Evolutionary conservation across 2,329 filamentous ascomycete species (phyloP), one percentile per base, ranked within the genome.

Genomic region (Aspergillus sclerotialis): DNA sequence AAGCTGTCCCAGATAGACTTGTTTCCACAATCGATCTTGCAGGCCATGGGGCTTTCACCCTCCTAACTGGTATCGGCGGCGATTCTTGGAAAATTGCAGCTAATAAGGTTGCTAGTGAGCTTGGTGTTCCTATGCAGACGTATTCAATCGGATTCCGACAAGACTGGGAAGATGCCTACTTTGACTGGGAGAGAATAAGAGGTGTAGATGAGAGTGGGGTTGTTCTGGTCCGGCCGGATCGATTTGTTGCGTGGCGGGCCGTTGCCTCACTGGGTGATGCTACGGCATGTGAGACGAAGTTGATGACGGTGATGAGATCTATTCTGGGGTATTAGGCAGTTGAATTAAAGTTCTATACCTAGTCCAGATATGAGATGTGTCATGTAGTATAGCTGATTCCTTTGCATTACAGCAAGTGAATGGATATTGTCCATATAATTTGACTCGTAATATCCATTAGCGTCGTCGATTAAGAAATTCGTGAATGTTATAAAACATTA

Each of bases 101-200:
- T 0, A 36, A 39, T 3, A 48, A 45, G 3, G 64, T 72, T 2
- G 42, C 51, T 0, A 43, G 54, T 12, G 42, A 53, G 6, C 46
- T 73, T 1, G 67, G 64, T 0, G 50, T 80, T 0, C 53, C 62
- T 6, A 61, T 82, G 18, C 63, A 61, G 3, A 63, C 57, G 1
- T 68, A 73, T 39, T 65, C 63, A 3, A 73, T 82, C 42, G 78
- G 78, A 0, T 76, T 67, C 56, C 58, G 65, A 10, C 70, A 74
- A 40, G 75, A 81, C 37, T 81, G 67, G 42, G 70, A 79, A 48
- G 78, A 82, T 48, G 64, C 76, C 0, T 81, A 80, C 51, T 70
- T 69, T 39, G 74, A 78, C 36, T 82, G 78, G 78, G 66, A 61
- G 8, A 55, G 58, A 30, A 55, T 63, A 35, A 62, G 74, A 11